phyloP scores from a whole-genome alignment of 805 yeast species.

The Pichia pseudocactophila region DNA sequence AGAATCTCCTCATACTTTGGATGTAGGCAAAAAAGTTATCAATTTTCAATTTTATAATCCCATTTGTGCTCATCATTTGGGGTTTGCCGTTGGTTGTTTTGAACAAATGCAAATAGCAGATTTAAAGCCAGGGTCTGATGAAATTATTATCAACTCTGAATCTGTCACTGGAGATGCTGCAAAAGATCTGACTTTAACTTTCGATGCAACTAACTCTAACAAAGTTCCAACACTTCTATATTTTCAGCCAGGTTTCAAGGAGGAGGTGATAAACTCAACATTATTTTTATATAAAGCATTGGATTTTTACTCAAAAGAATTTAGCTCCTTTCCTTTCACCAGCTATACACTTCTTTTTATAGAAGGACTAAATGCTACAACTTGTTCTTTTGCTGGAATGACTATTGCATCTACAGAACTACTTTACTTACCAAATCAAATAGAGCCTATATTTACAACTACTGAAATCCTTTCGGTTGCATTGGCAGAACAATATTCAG shows the following conservation, averaged over 20 bases:
- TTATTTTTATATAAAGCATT: constrained; percentile 69
- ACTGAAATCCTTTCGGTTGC: constrained; percentile 64
- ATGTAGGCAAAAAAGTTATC: constrained; percentile 64
- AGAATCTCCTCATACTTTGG: constrained; percentile 69
- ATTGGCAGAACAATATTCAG: constrained; percentile 86
- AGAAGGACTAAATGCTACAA: constrained; percentile 39
- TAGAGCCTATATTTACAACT: constrained; percentile 68
- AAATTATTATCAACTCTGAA: constrained; percentile 14
- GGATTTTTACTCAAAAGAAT: constrained; percentile 77
- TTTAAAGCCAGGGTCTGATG: constrained; percentile 26
- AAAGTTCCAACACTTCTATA: constrained; percentile 53
- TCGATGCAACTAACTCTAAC: constrained; percentile 19
- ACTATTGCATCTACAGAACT: constrained; percentile 51
- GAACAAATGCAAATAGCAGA: constrained; percentile 49
- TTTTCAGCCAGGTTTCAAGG: constrained; percentile 49
- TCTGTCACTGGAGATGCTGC: constrained; percentile 22
- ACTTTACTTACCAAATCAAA: constrained; percentile 60
- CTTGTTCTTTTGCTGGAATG: constrained; percentile 67
- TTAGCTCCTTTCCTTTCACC: constrained; percentile 87
- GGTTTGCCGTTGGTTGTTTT: constrained; percentile 92
- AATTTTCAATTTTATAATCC: constrained; percentile 77
- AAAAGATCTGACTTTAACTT: constrained; percentile 18
- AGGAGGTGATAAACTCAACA: constrained; percentile 60
- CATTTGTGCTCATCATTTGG: constrained; percentile 87
- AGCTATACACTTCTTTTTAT: constrained; percentile 74